These are phyloP conservation scores for Sphaerulina populicola DNA, from an alignment of 2,329 filamentous ascomycete genomes.

Conservation along the genomic window DNA sequence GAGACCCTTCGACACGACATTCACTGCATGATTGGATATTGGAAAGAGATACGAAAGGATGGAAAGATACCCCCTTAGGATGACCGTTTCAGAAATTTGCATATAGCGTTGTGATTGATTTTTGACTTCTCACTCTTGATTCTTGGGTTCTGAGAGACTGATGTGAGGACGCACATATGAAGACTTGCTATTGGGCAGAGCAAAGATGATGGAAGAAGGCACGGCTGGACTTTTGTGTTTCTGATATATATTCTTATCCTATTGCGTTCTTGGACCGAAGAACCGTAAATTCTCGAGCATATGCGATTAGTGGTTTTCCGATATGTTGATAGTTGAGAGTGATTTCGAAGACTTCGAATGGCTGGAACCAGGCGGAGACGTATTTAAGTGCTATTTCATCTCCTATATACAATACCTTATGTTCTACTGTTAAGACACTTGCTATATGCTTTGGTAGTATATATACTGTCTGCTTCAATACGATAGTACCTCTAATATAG, in stretches of 20 bases:
- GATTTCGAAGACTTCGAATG: background rate
- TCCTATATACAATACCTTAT: slow-evolving; percentile 1
- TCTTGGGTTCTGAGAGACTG: too few relatives aligned
- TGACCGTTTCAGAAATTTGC: background rate
- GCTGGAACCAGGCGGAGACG: background rate
- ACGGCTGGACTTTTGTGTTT: too few relatives aligned
- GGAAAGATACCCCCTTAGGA: background rate
- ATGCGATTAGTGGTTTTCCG: background rate
- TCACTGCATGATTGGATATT: background rate
- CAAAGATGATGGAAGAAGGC: too few relatives aligned
- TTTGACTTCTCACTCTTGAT: too few relatives aligned
- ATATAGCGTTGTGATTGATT: background rate
- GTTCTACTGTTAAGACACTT: background rate
- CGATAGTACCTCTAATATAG: too few relatives aligned
- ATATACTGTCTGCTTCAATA: too few relatives aligned
- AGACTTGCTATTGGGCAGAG: too few relatives aligned
- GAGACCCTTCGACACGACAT: background rate
- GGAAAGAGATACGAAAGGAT: slow-evolving; percentile 1
- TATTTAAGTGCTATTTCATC: background rate
- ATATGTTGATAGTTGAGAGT: background rate
- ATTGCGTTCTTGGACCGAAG: background rate
- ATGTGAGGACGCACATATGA: too few relatives aligned
- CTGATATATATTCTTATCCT: background rate
- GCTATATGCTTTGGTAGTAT: too few relatives aligned
- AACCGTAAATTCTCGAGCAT: too few relatives aligned